Evolutionary conservation across 2,329 filamentous ascomycete species (phyloP), one percentile per base, ranked within the genome.

Genomic region (Stemphylium vesicarium): DNA sequence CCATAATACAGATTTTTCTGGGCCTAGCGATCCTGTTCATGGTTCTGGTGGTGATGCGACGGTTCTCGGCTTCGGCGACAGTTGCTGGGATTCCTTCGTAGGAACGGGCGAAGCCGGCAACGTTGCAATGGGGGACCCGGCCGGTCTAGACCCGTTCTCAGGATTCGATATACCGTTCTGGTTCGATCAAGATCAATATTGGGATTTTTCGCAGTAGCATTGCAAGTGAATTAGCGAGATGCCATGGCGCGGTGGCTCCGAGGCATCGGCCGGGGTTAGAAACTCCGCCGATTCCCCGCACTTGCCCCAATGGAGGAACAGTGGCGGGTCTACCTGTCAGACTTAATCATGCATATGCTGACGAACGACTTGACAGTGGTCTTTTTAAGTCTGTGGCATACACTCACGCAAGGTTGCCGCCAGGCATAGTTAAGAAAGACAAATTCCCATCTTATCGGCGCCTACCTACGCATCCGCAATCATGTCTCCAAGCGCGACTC

Each of bases 161-260:
- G 70, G 70, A 4, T 75, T 73, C 35, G 72, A 74, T 40, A 74
- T 74, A 26, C 71, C 72, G 0, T 73, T 75, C 41, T 74, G 71
- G 71, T 62, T 74, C 32, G 71, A 71, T 5, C 68, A 74, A 44
- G 71, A 73, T 50, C 68, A 73, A 46, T 66, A 73, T 48, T 65
- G 59, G 51, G 57, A 66, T 11, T 65, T 68, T 36, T 31, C 64
- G 18, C 62, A 63, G 32, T 57, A 59, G 24, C 41, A 56, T 49
- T 32, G 31, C 11, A 11, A 9, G 13, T 15, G 4, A 4, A 13
- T 12, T n/a, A 18, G 12, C 13, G 10, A 16, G 5, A 15, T 24
- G 7, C 18, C 11, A 4, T 31, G 32, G 12, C 12, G 15, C 2
- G 36, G 38, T 15, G 15, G 9, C 36, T 51, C 59, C 69, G 76